These are phyloP conservation scores for Penicillium fimorum DNA, from an alignment of 495 filamentous ascomycete genomes.

Conservation along the genomic window DNA sequence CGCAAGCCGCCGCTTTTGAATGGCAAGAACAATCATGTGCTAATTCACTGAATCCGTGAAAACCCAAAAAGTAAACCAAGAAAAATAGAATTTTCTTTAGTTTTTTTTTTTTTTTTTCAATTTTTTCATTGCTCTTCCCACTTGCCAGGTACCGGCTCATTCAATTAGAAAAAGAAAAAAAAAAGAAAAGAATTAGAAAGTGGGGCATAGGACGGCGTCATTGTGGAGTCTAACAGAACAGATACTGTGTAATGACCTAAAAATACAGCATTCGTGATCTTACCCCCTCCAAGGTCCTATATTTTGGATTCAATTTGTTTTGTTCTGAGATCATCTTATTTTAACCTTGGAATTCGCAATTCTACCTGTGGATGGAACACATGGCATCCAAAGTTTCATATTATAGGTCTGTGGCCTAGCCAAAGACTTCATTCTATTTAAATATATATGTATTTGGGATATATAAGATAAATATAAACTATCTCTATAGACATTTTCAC, in stretches of 20 bases:
- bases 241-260: neutral
- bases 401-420: no score
- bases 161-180: conserved; percentile 9
- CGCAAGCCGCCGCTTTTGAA: conserved; percentile 19
- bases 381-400: neutral
- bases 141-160: conserved; percentile 10
- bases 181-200: conserved; percentile 1
- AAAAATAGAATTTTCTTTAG: conserved; percentile 11
- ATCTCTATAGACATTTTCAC: neutral
- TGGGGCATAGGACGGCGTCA: conserved; percentile 17
- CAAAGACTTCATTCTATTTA: no score
- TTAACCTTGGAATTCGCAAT: neutral
- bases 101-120: conserved; percentile 1
- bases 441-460: no score
- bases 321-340: conserved; percentile 6
- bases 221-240: conserved; percentile 14
- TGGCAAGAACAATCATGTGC: conserved; percentile 26
- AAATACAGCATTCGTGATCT: conserved; percentile 5
- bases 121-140: neutral
- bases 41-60: conserved; percentile 28
- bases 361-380: neutral
- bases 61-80: conserved; percentile 14
- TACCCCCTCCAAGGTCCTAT: conserved; percentile 9
- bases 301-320: neutral
- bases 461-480: neutral